Conservation (phyloP, 2,329 filamentous ascomycete species). For the Xylaria digitata region DNA sequence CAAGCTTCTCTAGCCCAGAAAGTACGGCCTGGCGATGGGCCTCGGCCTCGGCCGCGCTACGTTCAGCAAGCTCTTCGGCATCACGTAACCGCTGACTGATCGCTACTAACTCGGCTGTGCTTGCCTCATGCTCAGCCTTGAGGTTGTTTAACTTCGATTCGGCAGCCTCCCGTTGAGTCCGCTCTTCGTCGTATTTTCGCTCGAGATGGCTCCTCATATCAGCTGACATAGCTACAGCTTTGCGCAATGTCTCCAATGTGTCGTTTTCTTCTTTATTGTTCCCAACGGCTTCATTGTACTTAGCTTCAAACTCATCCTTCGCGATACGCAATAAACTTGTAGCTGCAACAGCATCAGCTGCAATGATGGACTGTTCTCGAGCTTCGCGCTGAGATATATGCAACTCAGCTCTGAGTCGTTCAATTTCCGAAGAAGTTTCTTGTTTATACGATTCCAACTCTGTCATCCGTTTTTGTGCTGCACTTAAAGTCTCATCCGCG, state of each 20-base stretch:
- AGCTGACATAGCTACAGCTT: conserved; percentile 81
- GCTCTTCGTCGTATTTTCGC: conserved; percentile 84
- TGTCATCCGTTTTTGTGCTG: conserved; percentile 82
- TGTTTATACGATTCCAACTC: conserved; percentile 89
- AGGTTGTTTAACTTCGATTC: conserved; percentile 82
- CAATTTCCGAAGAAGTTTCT: conserved; percentile 84
- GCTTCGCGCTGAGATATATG: conserved; percentile 82
- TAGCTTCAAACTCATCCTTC: conserved; percentile 78
- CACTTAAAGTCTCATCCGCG: conserved; percentile 87
- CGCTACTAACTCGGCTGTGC: conserved; percentile 79
- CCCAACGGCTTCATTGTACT: conserved; percentile 74
- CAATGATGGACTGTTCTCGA: conserved; percentile 82
- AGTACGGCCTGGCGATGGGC: conserved; percentile 87
- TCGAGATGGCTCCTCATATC: conserved; percentile 83
- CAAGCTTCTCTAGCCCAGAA: conserved; percentile 81
- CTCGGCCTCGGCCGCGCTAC: conserved; percentile 86
- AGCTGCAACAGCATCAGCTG: conserved; percentile 79
- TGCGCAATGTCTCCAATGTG: conserved; percentile 79
- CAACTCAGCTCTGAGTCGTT: conserved; percentile 85
- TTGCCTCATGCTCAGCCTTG: conserved; percentile 84
- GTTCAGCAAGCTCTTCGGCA: conserved; percentile 87
- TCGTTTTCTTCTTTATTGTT: conserved; percentile 75
- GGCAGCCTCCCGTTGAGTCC: conserved; percentile 76
- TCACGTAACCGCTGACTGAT: conserved; percentile 81
- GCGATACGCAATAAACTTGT: conserved; percentile 85